phyloP scores from a whole-genome alignment of 1,139 yeast species.

The Candida sp. region DNA sequence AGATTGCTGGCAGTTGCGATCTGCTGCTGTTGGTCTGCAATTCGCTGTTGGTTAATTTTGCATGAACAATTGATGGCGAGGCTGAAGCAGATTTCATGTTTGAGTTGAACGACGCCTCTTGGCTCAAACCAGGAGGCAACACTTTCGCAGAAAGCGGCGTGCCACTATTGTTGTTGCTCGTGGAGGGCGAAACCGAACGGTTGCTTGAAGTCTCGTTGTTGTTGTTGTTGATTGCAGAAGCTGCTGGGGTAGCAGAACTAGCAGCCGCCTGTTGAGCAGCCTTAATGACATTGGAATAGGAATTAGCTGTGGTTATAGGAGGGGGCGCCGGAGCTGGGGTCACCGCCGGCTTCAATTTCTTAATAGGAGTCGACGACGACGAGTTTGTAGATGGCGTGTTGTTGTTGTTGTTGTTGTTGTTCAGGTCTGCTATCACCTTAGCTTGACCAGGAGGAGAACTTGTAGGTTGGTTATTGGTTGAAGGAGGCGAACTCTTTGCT shows the following conservation, averaged over 20 bases:
- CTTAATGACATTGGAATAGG: conserved; percentile 27
- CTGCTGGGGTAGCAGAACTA: conserved; percentile 10
- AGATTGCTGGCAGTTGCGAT: conserved; percentile 19
- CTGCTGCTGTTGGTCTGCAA: conserved; percentile 5
- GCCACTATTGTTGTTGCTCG: conserved; percentile 8
- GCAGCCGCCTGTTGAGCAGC: conserved; percentile 21
- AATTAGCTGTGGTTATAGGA: conserved; percentile 18
- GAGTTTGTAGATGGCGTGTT: conserved; percentile 1
- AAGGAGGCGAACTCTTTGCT: conserved; percentile 2
- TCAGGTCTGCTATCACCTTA: neutral
- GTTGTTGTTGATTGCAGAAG: conserved; percentile 4
- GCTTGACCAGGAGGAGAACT: conserved; percentile 2
- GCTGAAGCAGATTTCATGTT: conserved; percentile 38
- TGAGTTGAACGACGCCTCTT: conserved; percentile 13
- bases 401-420: conserved; percentile 1
- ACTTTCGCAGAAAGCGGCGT: conserved; percentile 17
- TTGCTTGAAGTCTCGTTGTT: conserved; percentile 3
- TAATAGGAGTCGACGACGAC: conserved; percentile 11
- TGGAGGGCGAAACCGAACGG: neutral
- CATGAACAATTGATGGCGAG: conserved; percentile 21
- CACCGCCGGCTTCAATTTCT: conserved; percentile 13
- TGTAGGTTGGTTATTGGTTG: conserved; percentile 1
- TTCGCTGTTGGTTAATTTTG: conserved; percentile 9
- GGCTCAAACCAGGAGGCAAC: conserved; percentile 29
- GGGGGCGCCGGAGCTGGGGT: conserved; percentile 22